Base-by-base conservation (phyloP, 2,329 filamentous ascomycete genomes). In the Ceratocystis lukuohia region DNA sequence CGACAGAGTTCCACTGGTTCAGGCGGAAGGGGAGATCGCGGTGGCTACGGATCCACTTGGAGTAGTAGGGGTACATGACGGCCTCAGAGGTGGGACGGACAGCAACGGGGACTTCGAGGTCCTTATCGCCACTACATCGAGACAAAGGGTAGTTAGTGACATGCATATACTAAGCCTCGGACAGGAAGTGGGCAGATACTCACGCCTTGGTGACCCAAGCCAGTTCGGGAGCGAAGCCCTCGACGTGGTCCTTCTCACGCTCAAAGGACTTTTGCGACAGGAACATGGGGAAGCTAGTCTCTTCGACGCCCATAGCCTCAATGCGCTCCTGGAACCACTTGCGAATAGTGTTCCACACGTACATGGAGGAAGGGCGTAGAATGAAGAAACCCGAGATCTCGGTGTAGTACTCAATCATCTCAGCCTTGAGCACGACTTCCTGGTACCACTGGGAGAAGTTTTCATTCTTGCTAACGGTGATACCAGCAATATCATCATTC, bases 321-420 rank as follows among this genome's bases (percentile, higher is more conserved):
- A 97, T 99, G 71, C 86, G 84, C 71, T 80, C 78, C 71, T 83
- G 80, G 76, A 88, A 88, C 84, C 84, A 87, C 71, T 84, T 83
- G 72, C 84, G 82, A 69, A 88, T 87, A 37, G 78, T 78, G 72
- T 80, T 82, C 85, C 85, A 87, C 72, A 87, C 82, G 75, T 85
- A 81, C 84, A 87, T 87, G 69, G 83, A 79, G 44, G 82, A 76
- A 65, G 84, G 86, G 69, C 90, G 92, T 75, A 96, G 83, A 75
- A 97, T 94, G 77, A 96, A 97, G 80, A 95, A 96, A 62, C 92
- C 90, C n/a, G 92, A 90, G 69, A 97, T 93, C 78, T 96, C 89
- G 74, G 77, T 79, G 75, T 96, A 97, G 83, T 96, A 99, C 74
- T 96, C 92, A 72, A 97, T 87, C 88, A 99, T 89, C 75, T 96